phyloP scores from a whole-genome alignment of 129 eudicot species.

The Glebionis coronaria region DNA sequence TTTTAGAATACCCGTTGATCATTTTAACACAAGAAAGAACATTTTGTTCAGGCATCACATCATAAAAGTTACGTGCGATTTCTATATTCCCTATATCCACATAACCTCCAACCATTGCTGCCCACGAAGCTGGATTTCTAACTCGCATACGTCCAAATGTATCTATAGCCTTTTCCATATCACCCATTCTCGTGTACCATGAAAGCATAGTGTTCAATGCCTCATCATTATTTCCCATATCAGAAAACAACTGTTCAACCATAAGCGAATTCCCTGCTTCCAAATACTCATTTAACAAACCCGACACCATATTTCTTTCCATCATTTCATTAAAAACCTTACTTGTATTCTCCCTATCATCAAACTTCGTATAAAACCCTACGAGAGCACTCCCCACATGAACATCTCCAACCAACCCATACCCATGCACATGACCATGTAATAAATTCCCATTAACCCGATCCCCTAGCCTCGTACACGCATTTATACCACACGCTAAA shows the following conservation, averaged over 20 bases:
- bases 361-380: constrained; percentile 36
- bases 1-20: constrained; percentile 29
- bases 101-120: constrained; percentile 27
- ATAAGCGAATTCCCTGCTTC: constrained; percentile 26
- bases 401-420: constrained; percentile 35
- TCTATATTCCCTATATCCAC: constrained; percentile 14
- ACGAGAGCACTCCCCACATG: constrained; percentile 44
- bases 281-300: constrained; percentile 30
- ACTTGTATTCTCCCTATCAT: constrained; percentile 20
- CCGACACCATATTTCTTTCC: constrained; percentile 32
- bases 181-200: constrained; percentile 35
- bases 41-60: constrained; percentile 34
- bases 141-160: constrained; percentile 30
- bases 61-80: constrained; percentile 35
- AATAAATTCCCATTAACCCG: constrained; percentile 17
- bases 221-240: constrained; percentile 31
- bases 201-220: constrained; percentile 43
- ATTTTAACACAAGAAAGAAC: constrained; percentile 21
- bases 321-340: constrained; percentile 37
- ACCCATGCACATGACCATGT: constrained; percentile 37
- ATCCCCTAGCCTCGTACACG: constrained; percentile 21
- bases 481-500: constrained; percentile 22
- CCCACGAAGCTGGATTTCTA: constrained; percentile 34
- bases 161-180: constrained; percentile 34
- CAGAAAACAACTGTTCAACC: constrained; percentile 34